A percentile compares a stretch with the other conserved stretches of the same genome.
Conservation (phyloP, 2,329 filamentous ascomycete species). For the Ilyonectria destructans region DNA sequence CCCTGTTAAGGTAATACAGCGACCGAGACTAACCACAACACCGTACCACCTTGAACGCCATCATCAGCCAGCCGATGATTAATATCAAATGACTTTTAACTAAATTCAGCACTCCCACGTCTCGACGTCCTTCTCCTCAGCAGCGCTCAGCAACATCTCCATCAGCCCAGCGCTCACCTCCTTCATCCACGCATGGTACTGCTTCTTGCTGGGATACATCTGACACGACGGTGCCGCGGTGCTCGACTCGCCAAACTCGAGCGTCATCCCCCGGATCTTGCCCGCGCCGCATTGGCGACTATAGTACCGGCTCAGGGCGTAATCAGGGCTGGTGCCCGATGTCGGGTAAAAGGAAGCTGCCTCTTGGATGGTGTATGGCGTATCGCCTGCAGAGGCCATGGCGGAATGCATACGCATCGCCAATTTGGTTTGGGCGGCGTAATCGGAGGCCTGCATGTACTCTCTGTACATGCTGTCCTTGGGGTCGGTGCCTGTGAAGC, state of each 20-base stretch:
- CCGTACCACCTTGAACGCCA: not conserved
- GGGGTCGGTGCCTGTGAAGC: constrained; percentile 59
- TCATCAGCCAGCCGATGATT: not conserved
- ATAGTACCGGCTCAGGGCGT: constrained; percentile 63
- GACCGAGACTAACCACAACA: not conserved
- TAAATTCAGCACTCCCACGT: constrained; percentile 37
- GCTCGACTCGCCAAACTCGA: constrained; percentile 63
- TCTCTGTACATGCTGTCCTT: constrained; percentile 60
- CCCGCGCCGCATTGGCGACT: constrained; percentile 51
- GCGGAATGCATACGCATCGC: constrained; percentile 55
- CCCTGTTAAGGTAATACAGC: not conserved
- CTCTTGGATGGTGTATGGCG: constrained; percentile 58
- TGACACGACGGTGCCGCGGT: constrained; percentile 50
- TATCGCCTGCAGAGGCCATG: constrained; percentile 59
- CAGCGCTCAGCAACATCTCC: constrained; percentile 59
- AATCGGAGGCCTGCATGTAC: constrained; percentile 60
- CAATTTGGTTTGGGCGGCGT: constrained; percentile 52
- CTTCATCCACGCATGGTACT: constrained; percentile 62
- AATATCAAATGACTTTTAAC: not conserved
- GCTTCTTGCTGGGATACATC: constrained; percentile 63
- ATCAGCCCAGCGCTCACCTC: constrained; percentile 65
- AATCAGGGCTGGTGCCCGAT: constrained; percentile 64
- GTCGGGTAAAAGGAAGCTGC: constrained; percentile 63
- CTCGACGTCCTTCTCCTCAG: constrained; percentile 37
- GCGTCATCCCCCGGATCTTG: constrained; percentile 60